Percentiles rank a stretch among this genome's conserved stretches.
These are phyloP conservation scores for Fusarium incarnatum DNA, from an alignment of 2,329 filamentous ascomycete species.

Conservation along the genomic window DNA sequence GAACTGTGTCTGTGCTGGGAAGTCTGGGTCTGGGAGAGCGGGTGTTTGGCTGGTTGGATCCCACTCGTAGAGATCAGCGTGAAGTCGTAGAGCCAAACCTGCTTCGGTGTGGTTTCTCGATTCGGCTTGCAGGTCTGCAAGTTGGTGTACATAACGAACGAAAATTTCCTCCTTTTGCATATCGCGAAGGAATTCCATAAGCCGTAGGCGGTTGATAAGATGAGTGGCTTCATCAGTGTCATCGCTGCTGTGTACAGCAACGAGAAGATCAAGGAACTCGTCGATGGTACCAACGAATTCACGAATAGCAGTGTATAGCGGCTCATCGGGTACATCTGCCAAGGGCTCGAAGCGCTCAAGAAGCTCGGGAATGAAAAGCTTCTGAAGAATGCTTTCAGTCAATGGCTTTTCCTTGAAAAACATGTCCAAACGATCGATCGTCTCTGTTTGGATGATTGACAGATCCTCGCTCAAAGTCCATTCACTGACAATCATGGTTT, in stretches of 20 bases:
- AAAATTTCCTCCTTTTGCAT: constrained; percentile 99
- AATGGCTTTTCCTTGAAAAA: constrained; percentile 91
- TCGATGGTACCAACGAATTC: constrained; percentile 87
- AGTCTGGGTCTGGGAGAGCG: constrained; percentile 77
- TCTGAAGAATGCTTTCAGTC: constrained; percentile 90
- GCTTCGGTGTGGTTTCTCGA: constrained; percentile 87
- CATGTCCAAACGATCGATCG: constrained; percentile 91
- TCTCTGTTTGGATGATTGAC: constrained; percentile 90
- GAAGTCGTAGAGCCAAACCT: constrained; percentile 86
- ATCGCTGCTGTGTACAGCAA: constrained; percentile 86
- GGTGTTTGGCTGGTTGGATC: constrained; percentile 76
- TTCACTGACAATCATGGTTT: constrained; percentile 98
- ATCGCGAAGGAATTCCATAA: constrained; percentile 97
- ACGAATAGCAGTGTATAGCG: constrained; percentile 79
- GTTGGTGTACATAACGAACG: constrained; percentile 92
- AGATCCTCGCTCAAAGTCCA: constrained; percentile 96
- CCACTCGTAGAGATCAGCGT: constrained; percentile 95
- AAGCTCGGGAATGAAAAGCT: constrained; percentile 89
- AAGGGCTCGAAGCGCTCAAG: constrained; percentile 82
- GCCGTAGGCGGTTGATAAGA: constrained; percentile 86
- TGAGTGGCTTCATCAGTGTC: constrained; percentile 79
- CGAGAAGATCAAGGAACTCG: constrained; percentile 89
- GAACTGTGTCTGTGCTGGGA: constrained; percentile 86
- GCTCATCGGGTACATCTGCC: constrained; percentile 73
- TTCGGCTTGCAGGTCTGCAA: constrained; percentile 80